Conservation (phyloP, 2,329 filamentous ascomycete species). For the Shiraia sp. region DNA sequence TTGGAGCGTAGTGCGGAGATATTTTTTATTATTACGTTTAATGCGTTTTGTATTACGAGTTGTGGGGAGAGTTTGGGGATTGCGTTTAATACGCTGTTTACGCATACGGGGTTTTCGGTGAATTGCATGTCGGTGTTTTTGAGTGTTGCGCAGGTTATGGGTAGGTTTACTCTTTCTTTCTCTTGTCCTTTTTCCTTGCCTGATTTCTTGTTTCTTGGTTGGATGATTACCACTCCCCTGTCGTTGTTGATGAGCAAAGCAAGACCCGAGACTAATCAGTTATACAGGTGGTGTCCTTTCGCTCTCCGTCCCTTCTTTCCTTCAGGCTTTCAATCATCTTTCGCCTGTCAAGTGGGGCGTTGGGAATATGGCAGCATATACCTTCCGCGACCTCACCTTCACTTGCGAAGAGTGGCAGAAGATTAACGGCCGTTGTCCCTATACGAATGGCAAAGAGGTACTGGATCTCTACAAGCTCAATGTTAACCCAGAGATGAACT, state of each 20-base stretch:
- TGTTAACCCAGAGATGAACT: constrained; percentile 62
- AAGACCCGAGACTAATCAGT: constrained; percentile 4
- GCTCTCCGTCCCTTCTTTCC: constrained; percentile 68
- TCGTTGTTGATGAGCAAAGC: no score
- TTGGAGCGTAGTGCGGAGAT: constrained; percentile 65
- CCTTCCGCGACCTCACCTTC: constrained; percentile 64
- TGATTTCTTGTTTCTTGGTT: no score
- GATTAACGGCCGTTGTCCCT: constrained; percentile 65
- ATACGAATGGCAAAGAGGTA: constrained; percentile 68
- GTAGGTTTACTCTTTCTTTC: constrained; percentile 11
- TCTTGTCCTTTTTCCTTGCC: no score
- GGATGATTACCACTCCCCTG: no score
- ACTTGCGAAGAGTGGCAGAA: constrained; percentile 65
- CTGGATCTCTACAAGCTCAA: constrained; percentile 69
- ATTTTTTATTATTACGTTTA: constrained; percentile 70
- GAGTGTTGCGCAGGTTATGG: constrained; percentile 71
- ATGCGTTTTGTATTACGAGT: constrained; percentile 72
- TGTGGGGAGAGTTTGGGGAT: constrained; percentile 78
- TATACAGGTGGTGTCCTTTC: constrained; percentile 64
- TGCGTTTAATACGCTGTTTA: constrained; percentile 77
- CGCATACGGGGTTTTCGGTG: constrained; percentile 75
- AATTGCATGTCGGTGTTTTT: constrained; percentile 73
- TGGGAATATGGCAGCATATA: constrained; percentile 68
- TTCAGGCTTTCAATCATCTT: constrained; percentile 72
- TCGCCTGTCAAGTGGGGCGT: constrained; percentile 72